phyloP scores from a whole-genome alignment of 331 rosid genomes.

The Saraca asoca region DNA sequence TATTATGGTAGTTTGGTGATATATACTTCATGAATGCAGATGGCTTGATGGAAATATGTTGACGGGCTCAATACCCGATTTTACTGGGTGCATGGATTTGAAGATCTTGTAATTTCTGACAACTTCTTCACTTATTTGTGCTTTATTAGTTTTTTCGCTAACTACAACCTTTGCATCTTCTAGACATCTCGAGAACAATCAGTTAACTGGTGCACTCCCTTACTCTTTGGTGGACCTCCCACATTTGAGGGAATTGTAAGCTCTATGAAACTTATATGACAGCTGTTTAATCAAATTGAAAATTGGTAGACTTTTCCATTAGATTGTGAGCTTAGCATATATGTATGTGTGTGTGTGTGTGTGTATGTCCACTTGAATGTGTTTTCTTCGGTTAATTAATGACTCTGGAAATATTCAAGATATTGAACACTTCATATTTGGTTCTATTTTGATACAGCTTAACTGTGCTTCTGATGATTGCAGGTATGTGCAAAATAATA shows the following conservation, averaged over 20 bases:
- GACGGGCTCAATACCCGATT: conserved; percentile 81
- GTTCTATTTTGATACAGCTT: conserved; percentile 7
- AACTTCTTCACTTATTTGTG: conserved; percentile 24
- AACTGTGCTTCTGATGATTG: conserved; percentile 36
- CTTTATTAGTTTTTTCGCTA: conserved; percentile 36
- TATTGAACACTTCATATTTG: conserved; percentile 10
- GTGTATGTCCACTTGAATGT: background rate
- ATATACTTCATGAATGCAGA: conserved; percentile 55
- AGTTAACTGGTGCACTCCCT: conserved; percentile 71
- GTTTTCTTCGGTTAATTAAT: background rate
- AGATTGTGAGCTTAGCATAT: background rate
- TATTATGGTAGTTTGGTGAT: conserved; percentile 21
- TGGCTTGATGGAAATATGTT: conserved; percentile 91
- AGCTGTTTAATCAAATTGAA: conserved; percentile 23
- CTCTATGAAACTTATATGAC: conserved; percentile 26
- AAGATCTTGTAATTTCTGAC: conserved; percentile 68
- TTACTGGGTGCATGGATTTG: conserved; percentile 71
- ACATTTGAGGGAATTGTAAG: conserved; percentile 86
- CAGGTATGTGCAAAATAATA: conserved; percentile 87
- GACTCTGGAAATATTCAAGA: background rate
- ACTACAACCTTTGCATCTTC: conserved; percentile 41
- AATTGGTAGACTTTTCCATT: conserved; percentile 14
- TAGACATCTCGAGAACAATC: conserved; percentile 95
- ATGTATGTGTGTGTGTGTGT: background rate
- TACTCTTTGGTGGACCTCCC: conserved; percentile 67